phyloP scores from a whole-genome alignment of 2,329 filamentous ascomycete species.

The Septoria petroselini region DNA sequence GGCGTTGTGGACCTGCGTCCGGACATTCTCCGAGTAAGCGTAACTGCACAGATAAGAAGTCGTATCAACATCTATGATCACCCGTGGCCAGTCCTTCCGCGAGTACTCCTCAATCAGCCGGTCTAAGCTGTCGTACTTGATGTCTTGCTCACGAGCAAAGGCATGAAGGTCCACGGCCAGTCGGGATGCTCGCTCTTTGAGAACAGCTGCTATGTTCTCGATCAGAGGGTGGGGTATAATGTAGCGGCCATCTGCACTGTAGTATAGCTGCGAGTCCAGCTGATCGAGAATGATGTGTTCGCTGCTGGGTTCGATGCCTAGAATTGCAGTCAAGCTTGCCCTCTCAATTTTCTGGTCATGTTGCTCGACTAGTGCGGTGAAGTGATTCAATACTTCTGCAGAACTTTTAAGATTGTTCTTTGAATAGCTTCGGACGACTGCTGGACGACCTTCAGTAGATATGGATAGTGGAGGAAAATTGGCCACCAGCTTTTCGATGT shows the following conservation, averaged over 20 bases:
- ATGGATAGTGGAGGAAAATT: conserved; percentile 26
- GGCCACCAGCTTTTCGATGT: conserved; percentile 31
- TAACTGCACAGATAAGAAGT: conserved; percentile 24
- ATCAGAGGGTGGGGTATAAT: conserved; percentile 22
- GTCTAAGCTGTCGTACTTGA: conserved; percentile 19
- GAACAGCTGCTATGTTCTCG: conserved; percentile 20
- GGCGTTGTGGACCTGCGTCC: conserved; percentile 16
- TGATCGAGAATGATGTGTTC: conserved; percentile 19
- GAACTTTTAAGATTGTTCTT: conserved; percentile 25
- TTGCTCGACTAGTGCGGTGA: conserved; percentile 16
- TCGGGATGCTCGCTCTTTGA: conserved; percentile 17
- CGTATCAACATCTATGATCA: conserved; percentile 23
- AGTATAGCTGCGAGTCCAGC: conserved; percentile 20
- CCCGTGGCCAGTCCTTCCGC: conserved; percentile 24
- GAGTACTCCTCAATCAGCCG: conserved; percentile 23
- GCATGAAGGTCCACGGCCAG: conserved; percentile 22
- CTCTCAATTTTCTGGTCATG: conserved; percentile 14
- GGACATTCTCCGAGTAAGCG: conserved; percentile 17
- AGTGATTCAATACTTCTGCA: conserved; percentile 12
- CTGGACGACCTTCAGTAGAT: conserved; percentile 21
- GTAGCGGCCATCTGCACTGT: conserved; percentile 19
- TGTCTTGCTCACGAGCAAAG: conserved; percentile 23
- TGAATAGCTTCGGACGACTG: conserved; percentile 26
- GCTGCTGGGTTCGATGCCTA: conserved; percentile 20
- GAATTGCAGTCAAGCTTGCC: conserved; percentile 15